These are phyloP conservation scores for Oldenlandia corymbosa DNA, from an alignment of 257 asterid species.

Conservation along the genomic window DNA sequence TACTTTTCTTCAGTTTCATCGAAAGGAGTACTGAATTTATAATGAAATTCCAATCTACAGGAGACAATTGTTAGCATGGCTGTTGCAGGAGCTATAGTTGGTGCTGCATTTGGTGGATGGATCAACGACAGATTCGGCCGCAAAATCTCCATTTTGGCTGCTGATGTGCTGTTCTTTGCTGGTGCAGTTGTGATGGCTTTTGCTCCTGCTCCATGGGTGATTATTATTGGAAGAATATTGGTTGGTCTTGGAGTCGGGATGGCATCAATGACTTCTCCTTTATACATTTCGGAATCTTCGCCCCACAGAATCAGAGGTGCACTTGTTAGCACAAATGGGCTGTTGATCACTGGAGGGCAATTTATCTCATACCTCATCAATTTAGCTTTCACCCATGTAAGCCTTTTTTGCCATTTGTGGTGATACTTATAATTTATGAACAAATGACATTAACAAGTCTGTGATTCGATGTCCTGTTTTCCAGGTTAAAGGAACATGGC, in stretches of 20 bases:
- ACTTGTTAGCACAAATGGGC: conserved; percentile 57
- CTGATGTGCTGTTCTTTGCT: conserved; percentile 47
- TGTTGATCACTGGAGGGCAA: conserved; percentile 61
- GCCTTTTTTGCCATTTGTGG: not conserved
- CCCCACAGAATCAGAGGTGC: conserved; percentile 74
- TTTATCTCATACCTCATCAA: conserved; percentile 51
- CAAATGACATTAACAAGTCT: not conserved
- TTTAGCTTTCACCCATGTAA: conserved; percentile 50
- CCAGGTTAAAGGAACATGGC: conserved; percentile 37
- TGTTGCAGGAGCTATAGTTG: conserved; percentile 62
- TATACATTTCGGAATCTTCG: conserved; percentile 60
- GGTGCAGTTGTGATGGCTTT: conserved; percentile 53
- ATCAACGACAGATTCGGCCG: conserved; percentile 52
- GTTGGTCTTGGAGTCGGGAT: conserved; percentile 68
- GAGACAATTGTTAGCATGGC: conserved; percentile 70
- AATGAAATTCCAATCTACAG: conserved; percentile 12
- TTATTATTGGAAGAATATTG: conserved; percentile 47
- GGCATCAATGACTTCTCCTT: conserved; percentile 75
- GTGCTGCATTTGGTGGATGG: conserved; percentile 64
- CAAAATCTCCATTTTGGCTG: conserved; percentile 36
- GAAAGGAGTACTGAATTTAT: not conserved
- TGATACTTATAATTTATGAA: not conserved
- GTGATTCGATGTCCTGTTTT: not conserved
- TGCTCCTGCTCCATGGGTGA: conserved; percentile 43
- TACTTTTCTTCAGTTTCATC: not conserved